These are phyloP conservation scores for Phytophthora vignae DNA, from an alignment of 352 stramenopile species.

Conservation along the genomic window DNA sequence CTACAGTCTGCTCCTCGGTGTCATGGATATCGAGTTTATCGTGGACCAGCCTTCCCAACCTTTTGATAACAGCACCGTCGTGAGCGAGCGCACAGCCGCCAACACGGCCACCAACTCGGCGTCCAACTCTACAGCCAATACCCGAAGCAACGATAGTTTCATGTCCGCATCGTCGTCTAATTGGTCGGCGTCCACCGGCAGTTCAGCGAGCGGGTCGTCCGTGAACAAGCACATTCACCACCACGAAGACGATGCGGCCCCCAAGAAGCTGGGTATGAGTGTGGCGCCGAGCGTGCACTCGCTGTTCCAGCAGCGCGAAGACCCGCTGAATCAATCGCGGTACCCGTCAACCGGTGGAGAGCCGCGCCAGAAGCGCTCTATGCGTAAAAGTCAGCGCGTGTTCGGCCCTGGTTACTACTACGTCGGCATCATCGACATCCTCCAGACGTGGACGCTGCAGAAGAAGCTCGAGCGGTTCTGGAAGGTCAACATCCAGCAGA, in stretches of 20 bases:
- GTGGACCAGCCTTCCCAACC: conserved; percentile 63
- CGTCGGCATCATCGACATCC: conserved; percentile 91
- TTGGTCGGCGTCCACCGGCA: conserved; percentile 33
- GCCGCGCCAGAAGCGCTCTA: conserved; percentile 49
- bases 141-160: conserved; percentile 51
- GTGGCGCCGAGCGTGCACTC: conserved; percentile 46
- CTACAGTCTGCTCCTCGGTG: conserved; percentile 90
- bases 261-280: conserved; percentile 18
- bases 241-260: conserved; percentile 16
- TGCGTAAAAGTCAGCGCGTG: conserved; percentile 80
- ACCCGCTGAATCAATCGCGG: conserved; percentile 34
- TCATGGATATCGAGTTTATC: conserved; percentile 86
- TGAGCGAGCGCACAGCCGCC: conserved; percentile 28
- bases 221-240: conserved; percentile 25
- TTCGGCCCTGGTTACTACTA: conserved; percentile 91
- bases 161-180: conserved; percentile 45
- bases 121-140: conserved; percentile 15
- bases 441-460: conserved; percentile 89
- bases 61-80: conserved; percentile 42
- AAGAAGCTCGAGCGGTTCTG: conserved; percentile 86
- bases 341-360: conserved; percentile 19
- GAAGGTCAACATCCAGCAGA: conserved; percentile 79
- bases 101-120: conserved; percentile 22
- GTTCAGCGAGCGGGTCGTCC: conserved; percentile 22
- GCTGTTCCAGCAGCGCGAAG: conserved; percentile 29